Base-by-base conservation (phyloP, 2,329 filamentous ascomycete species). In the Xylaria sp. region DNA sequence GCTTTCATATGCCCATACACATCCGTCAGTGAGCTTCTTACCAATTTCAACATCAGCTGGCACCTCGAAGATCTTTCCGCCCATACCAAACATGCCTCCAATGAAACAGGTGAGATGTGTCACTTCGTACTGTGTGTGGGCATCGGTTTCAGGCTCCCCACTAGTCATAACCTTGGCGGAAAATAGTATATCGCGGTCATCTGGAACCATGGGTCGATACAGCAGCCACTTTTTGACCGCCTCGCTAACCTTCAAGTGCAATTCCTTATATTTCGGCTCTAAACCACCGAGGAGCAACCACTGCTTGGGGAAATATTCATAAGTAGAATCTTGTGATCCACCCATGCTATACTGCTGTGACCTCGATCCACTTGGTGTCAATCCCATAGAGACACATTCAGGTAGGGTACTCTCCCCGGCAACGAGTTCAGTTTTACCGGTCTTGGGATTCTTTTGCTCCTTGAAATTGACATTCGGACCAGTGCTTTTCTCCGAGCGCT, bases 271-370 rank as follows among this genome's bases (percentile, higher is more conserved):
- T 77, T 94, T 92, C 37, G 86, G 82, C 71, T 91, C 88, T 1
- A 90, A 84, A 0, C 94, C 94, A 66, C 93, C 92, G 1, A 97
- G 87, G 5, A 97, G 86, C 13, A 96, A 82, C 76, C 91, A 92
- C 82, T 94, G 84, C 77, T 91, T 92, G 66, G 89, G 85, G 72
- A 91, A 90, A 75, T 92, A 92, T 70, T 92, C 90, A 73, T 92
- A 92, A 0, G 89, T 86, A n/a, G 90, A 92, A 76, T 92, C 90
- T 75, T 91, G 88, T 65, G 85, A 86, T 54, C 89, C 90, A 65
- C 89, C 90, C 85, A 92, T 87, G 65, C 88, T 84, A 75, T 86
- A 89, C 67, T 81, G 76, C 67, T 90, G 84, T 50, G 76, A 74
- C 2, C 83, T 82, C 65, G 80, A 82, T 15, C 81, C 80, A 12